Evolutionary conservation across 78 protist genomes (phyloP), one percentile per base, ranked within the genome.

Genomic region (Emiliania huxleyi): DNA sequence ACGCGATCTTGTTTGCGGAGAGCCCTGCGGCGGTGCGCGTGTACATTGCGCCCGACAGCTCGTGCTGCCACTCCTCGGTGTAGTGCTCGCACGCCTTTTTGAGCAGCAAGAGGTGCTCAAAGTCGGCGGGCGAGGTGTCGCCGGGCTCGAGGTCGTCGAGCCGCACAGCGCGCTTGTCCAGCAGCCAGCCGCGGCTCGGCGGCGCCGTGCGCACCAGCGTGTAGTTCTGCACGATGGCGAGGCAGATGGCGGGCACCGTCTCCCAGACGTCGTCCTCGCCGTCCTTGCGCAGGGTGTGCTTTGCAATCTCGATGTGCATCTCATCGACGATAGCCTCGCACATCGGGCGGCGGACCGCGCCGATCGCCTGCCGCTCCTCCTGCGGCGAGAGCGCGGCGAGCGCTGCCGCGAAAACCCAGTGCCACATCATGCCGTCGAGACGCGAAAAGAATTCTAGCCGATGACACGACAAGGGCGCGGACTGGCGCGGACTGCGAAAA

Each of bases 161-260:
- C 48, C 46, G 18, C 46, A 35, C 85, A 19, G 42, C 46, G 19
- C 85, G 85, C 85, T 40, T 35, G 33, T 40, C 23, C 48, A 77
- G 44, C 42, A 19, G 8, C 85, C 85, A 77, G 33, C 19, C 2
- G 48, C n/a, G 46, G 33, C 19, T 1, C 33, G 49, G 85, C 5
- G 49, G 29, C 19, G 44, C 48, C n/a, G 48, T 0, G 33, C 12
- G 18, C 81, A 22, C 8, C 19, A 77, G 85, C 85, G 85, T 23
- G 26, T 77, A 77, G 85, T 77, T 77, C 85, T 77, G 85, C 44
- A 77, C 85, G 85, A 77, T 40, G 33, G 85, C 85, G 22, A 77
- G 42, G 85, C 85, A 77, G 23, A 77, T 77, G 4, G 85, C 85
- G 6, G 85, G 85, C 48, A 77, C 85, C 48, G 85, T 77, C 85